Evolutionary conservation across 768 basidiomycete species (phyloP).

Genomic region (Pleurotus djamor): DNA sequence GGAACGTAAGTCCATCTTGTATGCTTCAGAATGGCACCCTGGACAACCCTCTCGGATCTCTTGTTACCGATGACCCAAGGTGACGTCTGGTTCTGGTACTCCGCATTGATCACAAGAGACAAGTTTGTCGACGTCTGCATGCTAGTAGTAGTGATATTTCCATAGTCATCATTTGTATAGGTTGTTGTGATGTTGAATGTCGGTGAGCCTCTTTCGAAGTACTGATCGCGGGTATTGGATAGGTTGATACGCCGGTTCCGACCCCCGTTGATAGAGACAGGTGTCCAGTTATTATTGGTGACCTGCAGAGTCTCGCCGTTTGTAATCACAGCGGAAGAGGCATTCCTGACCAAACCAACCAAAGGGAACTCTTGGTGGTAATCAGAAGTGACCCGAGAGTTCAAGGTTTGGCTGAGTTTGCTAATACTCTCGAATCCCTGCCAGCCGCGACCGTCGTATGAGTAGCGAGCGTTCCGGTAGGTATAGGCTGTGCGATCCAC

Average conservation of each 20-base stretch:
- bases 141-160: slow-evolving; percentile 1
- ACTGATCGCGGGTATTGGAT: neutral
- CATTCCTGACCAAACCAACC: neutral
- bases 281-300: neutral
- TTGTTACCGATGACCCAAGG: slow-evolving; percentile 8
- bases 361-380: slow-evolving; percentile 5
- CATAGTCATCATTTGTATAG: neutral
- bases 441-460: slow-evolving; percentile 1
- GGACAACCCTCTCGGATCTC: neutral
- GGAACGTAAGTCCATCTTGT: neutral
- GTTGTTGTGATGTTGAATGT: neutral
- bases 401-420: neutral
- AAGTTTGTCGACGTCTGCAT: neutral
- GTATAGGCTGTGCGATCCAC: neutral
- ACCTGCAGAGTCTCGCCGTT: neutral
- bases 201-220: neutral
- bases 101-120: neutral
- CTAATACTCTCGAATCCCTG: slow-evolving; percentile 1
- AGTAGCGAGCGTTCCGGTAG: neutral
- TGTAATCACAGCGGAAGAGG: neutral
- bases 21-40: neutral
- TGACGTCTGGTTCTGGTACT: slow-evolving; percentile 1
- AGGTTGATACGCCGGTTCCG: neutral
- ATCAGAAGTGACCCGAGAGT: neutral
- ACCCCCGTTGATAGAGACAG: neutral